A percentile compares a stretch with the other conserved stretches of the same genome.
Conservation (phyloP, 257 asterid genomes). For the Hygrophila difformis region DNA sequence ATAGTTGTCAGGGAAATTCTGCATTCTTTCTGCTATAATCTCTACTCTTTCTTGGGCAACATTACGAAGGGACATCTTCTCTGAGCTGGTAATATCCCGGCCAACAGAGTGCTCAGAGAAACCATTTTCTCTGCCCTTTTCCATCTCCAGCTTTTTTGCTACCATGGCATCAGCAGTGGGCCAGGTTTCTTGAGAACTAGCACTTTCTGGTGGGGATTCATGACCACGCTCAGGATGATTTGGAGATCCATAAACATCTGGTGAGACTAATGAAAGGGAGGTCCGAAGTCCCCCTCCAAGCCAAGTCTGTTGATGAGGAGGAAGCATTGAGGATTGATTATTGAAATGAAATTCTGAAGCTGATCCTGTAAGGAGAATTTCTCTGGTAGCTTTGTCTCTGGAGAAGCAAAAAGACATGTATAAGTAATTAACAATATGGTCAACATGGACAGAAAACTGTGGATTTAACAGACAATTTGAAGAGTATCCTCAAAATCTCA, state of each 20-base stretch:
- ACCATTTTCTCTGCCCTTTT: constrained; percentile 62
- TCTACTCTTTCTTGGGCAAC: constrained; percentile 79
- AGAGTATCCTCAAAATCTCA: too few relatives aligned
- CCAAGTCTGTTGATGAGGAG: constrained; percentile 89
- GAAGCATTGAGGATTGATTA: constrained; percentile 71
- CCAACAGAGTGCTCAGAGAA: constrained; percentile 71
- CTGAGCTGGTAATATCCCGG: constrained; percentile 53
- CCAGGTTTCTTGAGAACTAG: constrained; percentile 94
- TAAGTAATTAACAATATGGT: too few relatives aligned
- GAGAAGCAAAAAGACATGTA: too few relatives aligned
- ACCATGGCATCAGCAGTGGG: constrained; percentile 67
- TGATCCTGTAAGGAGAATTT: too few relatives aligned
- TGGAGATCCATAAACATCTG: constrained; percentile 75
- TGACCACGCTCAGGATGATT: constrained; percentile 75
- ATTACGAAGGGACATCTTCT: constrained; percentile 67
- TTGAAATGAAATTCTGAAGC: constrained; percentile 72
- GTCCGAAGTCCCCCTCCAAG: constrained; percentile 71
- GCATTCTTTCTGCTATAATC: constrained; percentile 71
- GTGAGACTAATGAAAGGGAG: constrained; percentile 63
- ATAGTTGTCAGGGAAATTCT: constrained; percentile 69
- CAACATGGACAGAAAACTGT: too few relatives aligned
- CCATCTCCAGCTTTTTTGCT: constrained; percentile 51
- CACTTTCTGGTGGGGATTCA: constrained; percentile 91
- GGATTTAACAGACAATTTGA: too few relatives aligned
- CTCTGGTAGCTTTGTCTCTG: too few relatives aligned